A percentile compares a stretch with the other conserved stretches of the same genome.
Conservation (phyloP, 768 basidiomycete genomes). For the Suillus paluster region DNA sequence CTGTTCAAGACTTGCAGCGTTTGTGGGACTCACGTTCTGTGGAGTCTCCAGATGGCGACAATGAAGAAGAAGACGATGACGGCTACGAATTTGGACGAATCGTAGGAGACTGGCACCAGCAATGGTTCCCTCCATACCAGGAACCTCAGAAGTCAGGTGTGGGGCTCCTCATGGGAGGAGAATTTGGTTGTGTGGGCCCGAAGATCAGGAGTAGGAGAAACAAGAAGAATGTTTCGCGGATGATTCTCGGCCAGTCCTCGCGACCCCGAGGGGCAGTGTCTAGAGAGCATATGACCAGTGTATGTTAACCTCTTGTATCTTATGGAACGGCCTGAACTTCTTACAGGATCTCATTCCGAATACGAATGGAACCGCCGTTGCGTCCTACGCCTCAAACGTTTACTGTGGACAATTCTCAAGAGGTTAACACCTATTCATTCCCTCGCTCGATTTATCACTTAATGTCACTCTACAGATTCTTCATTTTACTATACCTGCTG, state of each 20-base stretch:
- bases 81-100: slow-evolving; percentile 35
- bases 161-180: slow-evolving; percentile 71
- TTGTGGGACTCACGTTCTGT: slow-evolving; percentile 19
- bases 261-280: slow-evolving; percentile 36
- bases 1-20: slow-evolving; percentile 30
- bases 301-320: slow-evolving; percentile 37
- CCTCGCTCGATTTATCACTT: slow-evolving; percentile 12
- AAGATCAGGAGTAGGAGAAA: slow-evolving; percentile 50
- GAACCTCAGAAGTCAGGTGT: slow-evolving; percentile 69
- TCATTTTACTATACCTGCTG: slow-evolving; percentile 94
- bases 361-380: slow-evolving; percentile 78
- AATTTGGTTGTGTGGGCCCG: slow-evolving; percentile 71
- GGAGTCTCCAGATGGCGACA: slow-evolving; percentile 38
- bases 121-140: slow-evolving; percentile 46
- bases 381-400: slow-evolving; percentile 70
- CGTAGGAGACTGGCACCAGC: slow-evolving; percentile 21
- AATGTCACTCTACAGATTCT: slow-evolving; percentile 56
- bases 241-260: slow-evolving; percentile 48
- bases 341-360: slow-evolving; percentile 76
- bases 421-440: slow-evolving; percentile 42
- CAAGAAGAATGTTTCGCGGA: slow-evolving; percentile 51
- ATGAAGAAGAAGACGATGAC: slow-evolving; percentile 44
- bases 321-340: slow-evolving; percentile 7
- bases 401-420: slow-evolving; percentile 87
- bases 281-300: slow-evolving; percentile 60